phyloP scores from a whole-genome alignment of 179 eudicot genomes.

The Beta corolliflora region DNA sequence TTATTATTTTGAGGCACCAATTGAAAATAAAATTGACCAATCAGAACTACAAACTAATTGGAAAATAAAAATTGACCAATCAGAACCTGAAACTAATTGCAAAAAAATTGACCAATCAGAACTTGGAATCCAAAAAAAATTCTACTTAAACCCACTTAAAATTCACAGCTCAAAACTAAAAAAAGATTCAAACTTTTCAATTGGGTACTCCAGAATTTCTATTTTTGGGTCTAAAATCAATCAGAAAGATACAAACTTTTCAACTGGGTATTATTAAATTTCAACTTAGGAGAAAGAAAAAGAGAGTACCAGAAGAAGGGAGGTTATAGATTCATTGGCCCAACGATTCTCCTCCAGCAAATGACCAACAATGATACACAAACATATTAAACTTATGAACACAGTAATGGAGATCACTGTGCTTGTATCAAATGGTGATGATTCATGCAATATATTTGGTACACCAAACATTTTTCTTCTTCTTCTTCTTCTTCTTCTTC shows the following conservation, averaged over 20 bases:
- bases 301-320: slow-evolving; percentile 41
- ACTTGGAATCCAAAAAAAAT: background rate
- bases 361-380: slow-evolving; percentile 50
- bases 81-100: too few relatives aligned
- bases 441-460: slow-evolving; percentile 21
- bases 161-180: background rate
- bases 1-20: background rate
- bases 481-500: too few relatives aligned
- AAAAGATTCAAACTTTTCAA: background rate
- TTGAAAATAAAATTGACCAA: background rate
- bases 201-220: background rate
- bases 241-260: background rate
- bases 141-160: background rate
- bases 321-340: slow-evolving; percentile 53
- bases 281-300: background rate
- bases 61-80: too few relatives aligned
- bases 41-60: too few relatives aligned
- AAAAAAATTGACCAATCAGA: background rate
- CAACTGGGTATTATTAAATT: background rate
- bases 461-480: slow-evolving; percentile 22
- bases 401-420: slow-evolving; percentile 47
- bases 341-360: slow-evolving; percentile 49
- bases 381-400: slow-evolving; percentile 40
- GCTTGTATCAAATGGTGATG: slow-evolving; percentile 32
- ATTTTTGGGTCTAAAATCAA: too few relatives aligned